A percentile compares a stretch with the other conserved stretches of the same genome.
Conservation (phyloP, 2,329 filamentous ascomycete species). For the Ascochyta lentis region DNA sequence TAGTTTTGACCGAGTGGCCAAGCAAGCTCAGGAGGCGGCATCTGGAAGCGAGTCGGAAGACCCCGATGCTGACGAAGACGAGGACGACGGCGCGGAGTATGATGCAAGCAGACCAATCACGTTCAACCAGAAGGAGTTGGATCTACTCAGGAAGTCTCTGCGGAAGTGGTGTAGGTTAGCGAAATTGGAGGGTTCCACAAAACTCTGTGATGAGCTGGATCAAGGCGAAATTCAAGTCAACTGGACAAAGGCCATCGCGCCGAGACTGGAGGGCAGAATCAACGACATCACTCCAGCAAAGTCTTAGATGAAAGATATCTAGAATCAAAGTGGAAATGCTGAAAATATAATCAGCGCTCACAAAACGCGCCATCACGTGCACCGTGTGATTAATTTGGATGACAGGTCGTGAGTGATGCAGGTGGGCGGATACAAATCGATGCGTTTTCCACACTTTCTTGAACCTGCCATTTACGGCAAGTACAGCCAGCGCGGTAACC, state of each 20-base stretch:
- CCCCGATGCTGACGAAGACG: slow-evolving; percentile 48
- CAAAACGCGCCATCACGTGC: slow-evolving; percentile 14
- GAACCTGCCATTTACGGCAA: slow-evolving; percentile 7
- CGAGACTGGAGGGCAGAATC: slow-evolving; percentile 79
- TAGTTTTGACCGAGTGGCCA: slow-evolving; percentile 19
- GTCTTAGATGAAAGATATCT: neutral
- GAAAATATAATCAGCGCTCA: neutral
- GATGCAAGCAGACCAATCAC: slow-evolving; percentile 54
- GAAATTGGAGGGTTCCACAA: slow-evolving; percentile 61
- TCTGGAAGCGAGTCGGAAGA: slow-evolving; percentile 37
- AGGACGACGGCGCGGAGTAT: slow-evolving; percentile 49
- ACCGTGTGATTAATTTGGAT: neutral
- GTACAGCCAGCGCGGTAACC: neutral
- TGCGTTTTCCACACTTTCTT: slow-evolving; percentile 7
- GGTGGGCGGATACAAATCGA: slow-evolving; percentile 7
- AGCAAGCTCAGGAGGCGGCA: slow-evolving; percentile 17
- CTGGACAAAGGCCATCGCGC: slow-evolving; percentile 83
- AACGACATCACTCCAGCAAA: slow-evolving; percentile 26
- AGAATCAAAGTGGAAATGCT: neutral
- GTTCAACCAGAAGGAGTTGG: slow-evolving; percentile 53
- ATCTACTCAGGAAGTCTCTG: slow-evolving; percentile 72
- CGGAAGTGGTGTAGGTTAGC: slow-evolving; percentile 75
- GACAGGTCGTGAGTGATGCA: slow-evolving; percentile 7
- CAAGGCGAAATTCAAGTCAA: slow-evolving; percentile 67
- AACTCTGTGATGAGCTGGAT: slow-evolving; percentile 61